phyloP scores from a whole-genome alignment of 306 rosid genomes.

The Comarum palustre region DNA sequence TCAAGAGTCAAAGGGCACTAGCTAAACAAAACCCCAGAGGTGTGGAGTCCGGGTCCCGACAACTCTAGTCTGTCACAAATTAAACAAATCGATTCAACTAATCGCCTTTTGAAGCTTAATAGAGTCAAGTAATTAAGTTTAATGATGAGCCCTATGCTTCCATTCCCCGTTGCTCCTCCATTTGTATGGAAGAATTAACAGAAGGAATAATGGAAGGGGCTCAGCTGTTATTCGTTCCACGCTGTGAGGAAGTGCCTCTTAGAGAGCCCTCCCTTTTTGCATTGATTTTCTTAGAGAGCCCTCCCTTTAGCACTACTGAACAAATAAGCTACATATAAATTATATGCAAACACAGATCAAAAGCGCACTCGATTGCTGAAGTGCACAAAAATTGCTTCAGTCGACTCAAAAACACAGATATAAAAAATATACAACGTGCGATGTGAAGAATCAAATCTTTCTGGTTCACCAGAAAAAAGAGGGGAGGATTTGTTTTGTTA shows the following conservation, averaged over 20 bases:
- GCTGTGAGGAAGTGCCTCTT: conserved; percentile 5
- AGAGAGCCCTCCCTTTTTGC: background rate
- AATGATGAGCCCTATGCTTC: conserved; percentile 15
- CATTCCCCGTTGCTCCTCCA: background rate
- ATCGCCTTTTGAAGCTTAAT: background rate
- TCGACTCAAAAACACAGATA: background rate
- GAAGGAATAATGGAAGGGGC: too few species aligned
- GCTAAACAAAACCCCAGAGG: background rate
- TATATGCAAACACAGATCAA: background rate
- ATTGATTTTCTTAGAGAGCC: background rate
- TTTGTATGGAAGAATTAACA: background rate
- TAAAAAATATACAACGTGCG: background rate
- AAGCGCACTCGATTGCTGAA: conserved; percentile 24
- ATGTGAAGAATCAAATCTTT: background rate
- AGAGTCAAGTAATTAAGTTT: background rate
- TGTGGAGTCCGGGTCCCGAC: conserved; percentile 20
- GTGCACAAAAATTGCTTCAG: conserved; percentile 6
- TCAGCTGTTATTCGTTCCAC: conserved; percentile 27
- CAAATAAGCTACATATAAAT: background rate
- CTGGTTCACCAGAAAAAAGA: background rate
- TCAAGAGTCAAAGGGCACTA: conserved; percentile 26
- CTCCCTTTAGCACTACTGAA: conserved; percentile 15
- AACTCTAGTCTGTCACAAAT: conserved; percentile 22
- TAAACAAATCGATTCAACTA: background rate
- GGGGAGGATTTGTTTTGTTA: background rate